These are phyloP conservation scores for Microascus cirrosus DNA, from an alignment of 2,329 filamentous ascomycete species.

Conservation along the genomic window DNA sequence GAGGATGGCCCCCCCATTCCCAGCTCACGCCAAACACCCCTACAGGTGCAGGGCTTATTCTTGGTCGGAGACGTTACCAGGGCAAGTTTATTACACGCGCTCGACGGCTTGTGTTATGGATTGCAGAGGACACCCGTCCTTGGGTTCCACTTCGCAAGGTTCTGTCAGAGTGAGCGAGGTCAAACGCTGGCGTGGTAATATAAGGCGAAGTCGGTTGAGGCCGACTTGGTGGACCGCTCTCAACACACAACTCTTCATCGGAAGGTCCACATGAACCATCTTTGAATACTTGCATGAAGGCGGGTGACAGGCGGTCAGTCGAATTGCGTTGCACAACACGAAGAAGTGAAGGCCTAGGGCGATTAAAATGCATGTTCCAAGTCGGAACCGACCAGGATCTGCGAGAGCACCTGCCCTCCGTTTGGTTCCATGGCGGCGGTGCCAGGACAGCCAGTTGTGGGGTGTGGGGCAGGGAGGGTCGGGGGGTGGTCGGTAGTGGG, in stretches of 20 bases:
- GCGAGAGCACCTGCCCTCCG: background rate
- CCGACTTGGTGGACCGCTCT: background rate
- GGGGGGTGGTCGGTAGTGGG: too few species aligned
- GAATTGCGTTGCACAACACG: background rate
- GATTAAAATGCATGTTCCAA: background rate
- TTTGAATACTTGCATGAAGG: background rate
- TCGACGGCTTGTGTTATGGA: too few species aligned
- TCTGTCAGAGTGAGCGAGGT: too few species aligned
- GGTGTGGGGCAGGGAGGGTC: background rate
- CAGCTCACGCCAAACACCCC: too few species aligned
- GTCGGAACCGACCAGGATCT: too few species aligned
- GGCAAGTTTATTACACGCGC: too few species aligned
- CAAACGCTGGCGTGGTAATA: too few species aligned
- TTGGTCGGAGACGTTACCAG: too few species aligned
- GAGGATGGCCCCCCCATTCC: background rate
- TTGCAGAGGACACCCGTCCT: too few species aligned
- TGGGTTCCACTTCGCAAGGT: too few species aligned
- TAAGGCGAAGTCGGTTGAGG: background rate
- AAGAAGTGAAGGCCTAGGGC: background rate
- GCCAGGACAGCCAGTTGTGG: background rate
- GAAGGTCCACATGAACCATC: background rate
- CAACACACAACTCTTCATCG: background rate
- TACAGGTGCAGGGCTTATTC: too few species aligned
- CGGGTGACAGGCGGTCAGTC: background rate
- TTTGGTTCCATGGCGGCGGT: background rate